These are phyloP conservation scores for Beta macrorhiza DNA, from an alignment of 179 eudicot genomes.

Conservation along the genomic window DNA sequence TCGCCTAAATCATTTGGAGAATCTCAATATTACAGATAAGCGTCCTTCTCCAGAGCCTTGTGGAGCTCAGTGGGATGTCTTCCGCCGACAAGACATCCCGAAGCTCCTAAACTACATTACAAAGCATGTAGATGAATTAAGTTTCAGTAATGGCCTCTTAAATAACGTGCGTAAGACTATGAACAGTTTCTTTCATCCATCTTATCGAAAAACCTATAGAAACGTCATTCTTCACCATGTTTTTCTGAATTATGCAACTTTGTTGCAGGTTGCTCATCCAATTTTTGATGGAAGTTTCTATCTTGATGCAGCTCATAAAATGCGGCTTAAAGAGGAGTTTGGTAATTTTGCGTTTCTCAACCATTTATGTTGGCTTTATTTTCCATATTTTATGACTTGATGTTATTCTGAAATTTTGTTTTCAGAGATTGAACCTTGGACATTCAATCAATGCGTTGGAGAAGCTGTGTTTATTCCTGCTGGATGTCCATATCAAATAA, in stretches of 20 bases:
- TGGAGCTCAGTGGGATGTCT: constrained; percentile 89
- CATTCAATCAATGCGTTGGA: constrained; percentile 76
- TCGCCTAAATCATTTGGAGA: constrained; percentile 33
- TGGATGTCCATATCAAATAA: constrained; percentile 90
- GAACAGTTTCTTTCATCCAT: neutral
- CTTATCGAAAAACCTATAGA: neutral
- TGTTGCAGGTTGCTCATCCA: constrained; percentile 67
- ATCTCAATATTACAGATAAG: constrained; percentile 26
- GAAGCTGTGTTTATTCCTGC: constrained; percentile 96
- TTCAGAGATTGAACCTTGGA: constrained; percentile 91
- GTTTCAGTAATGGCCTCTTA: constrained; percentile 29
- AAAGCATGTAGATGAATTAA: constrained; percentile 56
- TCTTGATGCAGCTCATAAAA: constrained; percentile 68
- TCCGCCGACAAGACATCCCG: constrained; percentile 78
- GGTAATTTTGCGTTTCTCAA: constrained; percentile 41
- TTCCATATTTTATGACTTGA: neutral
- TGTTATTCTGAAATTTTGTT: constrained; percentile 8
- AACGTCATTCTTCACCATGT: neutral
- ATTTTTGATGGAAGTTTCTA: constrained; percentile 75
- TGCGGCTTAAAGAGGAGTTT: constrained; percentile 80
- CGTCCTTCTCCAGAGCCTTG: constrained; percentile 24
- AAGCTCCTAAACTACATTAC: constrained; percentile 70
- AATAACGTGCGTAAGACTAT: constrained; percentile 44
- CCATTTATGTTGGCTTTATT: constrained; percentile 3
- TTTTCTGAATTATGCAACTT: constrained; percentile 19